phyloP scores from a whole-genome alignment of 345 rosid genomes.

The Xanthoceras sorbifolium region DNA sequence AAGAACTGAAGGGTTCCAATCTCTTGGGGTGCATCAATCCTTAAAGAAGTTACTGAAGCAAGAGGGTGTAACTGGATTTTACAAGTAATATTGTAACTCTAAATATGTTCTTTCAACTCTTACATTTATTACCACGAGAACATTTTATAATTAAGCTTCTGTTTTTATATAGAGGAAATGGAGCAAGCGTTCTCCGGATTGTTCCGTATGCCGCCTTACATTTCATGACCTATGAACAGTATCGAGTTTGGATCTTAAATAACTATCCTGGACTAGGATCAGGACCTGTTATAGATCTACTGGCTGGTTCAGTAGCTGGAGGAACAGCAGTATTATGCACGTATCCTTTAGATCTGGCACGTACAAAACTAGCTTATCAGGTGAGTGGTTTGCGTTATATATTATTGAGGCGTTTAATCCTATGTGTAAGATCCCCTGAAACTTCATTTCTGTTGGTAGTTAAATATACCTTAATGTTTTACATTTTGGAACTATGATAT shows the following conservation, averaged over 20 bases:
- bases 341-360: constrained; percentile 93
- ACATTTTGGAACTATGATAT: background rate
- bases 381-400: constrained; percentile 35
- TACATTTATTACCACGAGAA: background rate
- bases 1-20: constrained; percentile 75
- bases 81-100: constrained; percentile 53
- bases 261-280: constrained; percentile 71
- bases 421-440: background rate
- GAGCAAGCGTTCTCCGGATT: constrained; percentile 92
- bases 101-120: background rate
- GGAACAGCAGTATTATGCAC: constrained; percentile 98
- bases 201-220: constrained; percentile 96
- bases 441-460: background rate
- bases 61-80: constrained; percentile 86
- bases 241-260: constrained; percentile 84
- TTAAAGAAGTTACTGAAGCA: constrained; percentile 71
- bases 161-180: constrained; percentile 71
- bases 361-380: constrained; percentile 98
- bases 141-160: constrained; percentile 22
- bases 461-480: constrained; percentile 2
- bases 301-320: constrained; percentile 95
- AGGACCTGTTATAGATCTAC: constrained; percentile 85
- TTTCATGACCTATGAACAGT: constrained; percentile 93
- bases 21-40: constrained; percentile 75
- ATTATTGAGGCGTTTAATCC: constrained; percentile 15